Conservation (phyloP, 1,139 yeast genomes). For the Geotrichum bryndzae region DNA sequence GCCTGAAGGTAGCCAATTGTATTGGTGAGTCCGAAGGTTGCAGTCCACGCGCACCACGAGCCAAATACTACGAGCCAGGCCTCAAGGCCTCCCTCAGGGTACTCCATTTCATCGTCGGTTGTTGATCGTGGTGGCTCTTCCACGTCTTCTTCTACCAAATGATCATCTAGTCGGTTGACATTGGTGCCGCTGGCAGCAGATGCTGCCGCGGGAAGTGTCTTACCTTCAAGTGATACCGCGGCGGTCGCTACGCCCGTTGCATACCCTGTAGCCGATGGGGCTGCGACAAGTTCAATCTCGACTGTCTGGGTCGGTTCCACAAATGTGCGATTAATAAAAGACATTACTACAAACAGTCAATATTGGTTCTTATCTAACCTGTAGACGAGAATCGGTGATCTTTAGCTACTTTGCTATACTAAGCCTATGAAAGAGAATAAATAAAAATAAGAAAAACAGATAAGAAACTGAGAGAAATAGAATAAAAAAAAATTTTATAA, state of each 20-base stretch:
- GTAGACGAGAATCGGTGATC: background rate
- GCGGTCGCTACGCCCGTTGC: background rate
- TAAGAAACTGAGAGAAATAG: too few species aligned
- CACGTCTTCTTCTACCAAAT: conserved; percentile 17
- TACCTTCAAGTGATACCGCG: too few species aligned
- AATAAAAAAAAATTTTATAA: background rate
- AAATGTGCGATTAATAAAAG: background rate
- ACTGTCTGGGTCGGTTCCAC: background rate
- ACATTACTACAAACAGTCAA: background rate
- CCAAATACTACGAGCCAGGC: conserved; percentile 61
- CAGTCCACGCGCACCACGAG: conserved; percentile 50
- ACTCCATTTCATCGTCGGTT: conserved; percentile 20
- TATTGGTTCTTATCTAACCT: background rate
- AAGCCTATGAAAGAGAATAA: background rate
- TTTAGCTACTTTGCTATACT: background rate
- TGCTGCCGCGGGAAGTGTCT: background rate
- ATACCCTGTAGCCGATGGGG: background rate
- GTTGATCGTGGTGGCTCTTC: background rate
- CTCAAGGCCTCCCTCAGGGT: conserved; percentile 59
- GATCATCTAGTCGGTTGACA: background rate
- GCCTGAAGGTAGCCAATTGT: conserved; percentile 58
- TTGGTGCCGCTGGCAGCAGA: background rate
- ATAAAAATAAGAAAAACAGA: background rate
- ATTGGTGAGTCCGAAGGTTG: conserved; percentile 59
- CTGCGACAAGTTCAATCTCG: background rate